These are phyloP conservation scores for Nicotiana attenuata DNA, from an alignment of 257 asterid genomes.

Conservation along the genomic window DNA sequence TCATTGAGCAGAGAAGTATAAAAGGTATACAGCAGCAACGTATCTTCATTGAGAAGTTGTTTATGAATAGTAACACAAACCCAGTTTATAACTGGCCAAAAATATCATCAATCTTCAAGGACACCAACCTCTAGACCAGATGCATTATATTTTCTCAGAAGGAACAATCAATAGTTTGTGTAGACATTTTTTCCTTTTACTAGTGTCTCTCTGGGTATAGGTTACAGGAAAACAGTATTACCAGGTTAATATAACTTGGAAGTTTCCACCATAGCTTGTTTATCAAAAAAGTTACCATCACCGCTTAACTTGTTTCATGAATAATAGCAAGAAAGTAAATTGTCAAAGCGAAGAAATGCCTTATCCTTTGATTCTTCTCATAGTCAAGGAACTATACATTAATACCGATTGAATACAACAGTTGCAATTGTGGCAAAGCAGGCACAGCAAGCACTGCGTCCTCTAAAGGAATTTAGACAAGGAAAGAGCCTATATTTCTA, in stretches of 20 bases:
- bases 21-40: neutral
- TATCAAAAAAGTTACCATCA: neutral
- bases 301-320: neutral
- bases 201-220: neutral
- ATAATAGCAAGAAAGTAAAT: neutral
- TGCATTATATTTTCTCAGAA: neutral
- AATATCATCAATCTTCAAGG: neutral
- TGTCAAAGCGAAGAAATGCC: neutral
- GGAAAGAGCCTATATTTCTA: neutral
- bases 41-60: neutral
- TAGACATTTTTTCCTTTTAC: neutral
- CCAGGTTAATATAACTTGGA: neutral
- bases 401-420: neutral
- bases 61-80: neutral
- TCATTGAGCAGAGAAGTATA: neutral
- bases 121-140: neutral
- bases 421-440: neutral
- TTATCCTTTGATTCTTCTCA: neutral
- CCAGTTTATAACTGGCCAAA: neutral
- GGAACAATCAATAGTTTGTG: neutral
- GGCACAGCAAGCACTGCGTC: neutral
- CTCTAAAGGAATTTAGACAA: slow-evolving; percentile 3
- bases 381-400: neutral
- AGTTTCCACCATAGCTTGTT: neutral
- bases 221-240: neutral